Evolutionary conservation across 2,329 filamentous ascomycete species (phyloP), one percentile per base, ranked within the genome.

Genomic region (Botrytis deweyae): DNA sequence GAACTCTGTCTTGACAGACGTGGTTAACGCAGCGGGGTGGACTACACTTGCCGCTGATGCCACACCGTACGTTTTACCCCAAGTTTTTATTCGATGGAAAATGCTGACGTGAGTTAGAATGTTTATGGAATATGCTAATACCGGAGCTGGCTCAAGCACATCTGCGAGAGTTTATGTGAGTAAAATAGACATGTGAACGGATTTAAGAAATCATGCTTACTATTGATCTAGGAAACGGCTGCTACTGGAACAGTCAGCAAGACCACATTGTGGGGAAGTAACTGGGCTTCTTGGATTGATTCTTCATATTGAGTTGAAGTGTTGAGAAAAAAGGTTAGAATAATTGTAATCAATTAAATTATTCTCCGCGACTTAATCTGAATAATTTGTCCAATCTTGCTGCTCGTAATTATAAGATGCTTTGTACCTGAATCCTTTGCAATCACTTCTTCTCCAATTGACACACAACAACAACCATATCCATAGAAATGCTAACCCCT

Each of bases 1-100:
- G 79, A 82, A 83, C 46, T 85, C 84, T 4, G 78, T 79, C 9
- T 79, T 89, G 73, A 82, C 81, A 12, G 81, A 83, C 44, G 84
- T 88, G 20, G 83, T 89, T 74, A 87, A 87, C 73, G 74, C 81
- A 2, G 81, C 81, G 6, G 87, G 87, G 0, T 88, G 87, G 86
- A 78, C 79, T 7, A 77, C 76, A 12, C 42, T 78, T 46, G 73
- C 76, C 12, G 71, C 40, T 7, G 65, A 66, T 65, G 76, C 75
- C 18, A 77, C 76, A 20, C 76, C 76, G 76, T 77, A 67, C 7
- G 61, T 58, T 10, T 44, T 3, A 18, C 20, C 25, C 20, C 22
- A 8, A n/a, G 8, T 0, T 40, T 14, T 36, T 46, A 12, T 33
- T 14, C 5, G 5, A 33, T 9, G 44, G 4, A 25, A n/a, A 25